A percentile compares a stretch with the other conserved stretches of the same genome.
Evolutionary conservation across 345 rosid genomes (phyloP).

Genomic region (Leavenworthia alabamica): DNA sequence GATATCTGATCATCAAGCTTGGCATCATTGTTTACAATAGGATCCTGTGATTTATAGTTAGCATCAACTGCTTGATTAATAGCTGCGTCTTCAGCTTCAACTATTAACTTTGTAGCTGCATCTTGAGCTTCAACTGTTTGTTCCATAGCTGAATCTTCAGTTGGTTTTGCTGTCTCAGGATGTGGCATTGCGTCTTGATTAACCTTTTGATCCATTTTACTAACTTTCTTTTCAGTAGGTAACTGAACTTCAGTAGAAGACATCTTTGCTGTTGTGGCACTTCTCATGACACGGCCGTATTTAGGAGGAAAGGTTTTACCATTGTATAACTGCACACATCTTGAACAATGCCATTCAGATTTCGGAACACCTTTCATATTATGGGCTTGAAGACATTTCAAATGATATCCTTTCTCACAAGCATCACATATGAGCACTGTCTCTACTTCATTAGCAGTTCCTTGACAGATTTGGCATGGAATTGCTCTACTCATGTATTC

Average conservation of each 20-base stretch:
- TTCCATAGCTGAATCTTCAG: not conserved
- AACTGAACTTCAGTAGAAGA: conserved; percentile 50
- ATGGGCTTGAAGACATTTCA: conserved; percentile 66
- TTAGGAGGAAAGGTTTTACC: conserved; percentile 96
- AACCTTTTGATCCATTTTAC: conserved; percentile 35
- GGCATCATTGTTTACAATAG: not conserved
- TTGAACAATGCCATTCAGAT: conserved; percentile 94
- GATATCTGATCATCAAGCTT: not conserved
- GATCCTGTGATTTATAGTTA: conserved; percentile 3
- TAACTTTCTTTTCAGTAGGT: conserved; percentile 52
- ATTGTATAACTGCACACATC: conserved; percentile 63
- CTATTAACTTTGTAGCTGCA: not conserved
- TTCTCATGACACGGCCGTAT: conserved; percentile 88
- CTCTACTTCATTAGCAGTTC: conserved; percentile 65
- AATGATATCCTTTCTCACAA: conserved; percentile 90
- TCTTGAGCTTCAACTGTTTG: conserved; percentile 6
- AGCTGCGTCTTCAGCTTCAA: conserved; percentile 22
- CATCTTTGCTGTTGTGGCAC: conserved; percentile 46
- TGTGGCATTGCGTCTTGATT: conserved; percentile 29
- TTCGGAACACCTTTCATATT: conserved; percentile 80
- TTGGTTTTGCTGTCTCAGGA: conserved; percentile 8
- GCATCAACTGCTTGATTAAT: conserved; percentile 8
- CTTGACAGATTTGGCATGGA: conserved; percentile 75
- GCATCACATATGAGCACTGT: conserved; percentile 87
- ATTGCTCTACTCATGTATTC: conserved; percentile 86